Evolutionary conservation across 2,329 filamentous ascomycete genomes (phyloP), one percentile per base, ranked within the genome.

Genomic region (Emydomyces testavorans): DNA sequence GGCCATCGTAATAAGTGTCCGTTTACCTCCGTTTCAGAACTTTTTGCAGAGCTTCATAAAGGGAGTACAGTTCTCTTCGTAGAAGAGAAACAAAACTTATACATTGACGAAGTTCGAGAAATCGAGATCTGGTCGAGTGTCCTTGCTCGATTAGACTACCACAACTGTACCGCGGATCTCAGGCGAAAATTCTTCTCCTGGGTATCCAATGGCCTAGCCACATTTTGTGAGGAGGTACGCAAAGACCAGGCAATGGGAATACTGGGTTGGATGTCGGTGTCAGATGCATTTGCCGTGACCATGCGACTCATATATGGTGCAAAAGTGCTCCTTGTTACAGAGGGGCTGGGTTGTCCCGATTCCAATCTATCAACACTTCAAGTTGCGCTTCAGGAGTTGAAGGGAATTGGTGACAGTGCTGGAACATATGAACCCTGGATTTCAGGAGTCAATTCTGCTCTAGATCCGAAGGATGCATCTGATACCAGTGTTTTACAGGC

Each of bases 71-170:
- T 63, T 53, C 75, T 98, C 0, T 98, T 98, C 61, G 82, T 77
- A 0, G 75, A 87, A 48, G 92, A 98, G 65, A 89, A 93, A 62
- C 88, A 94, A 62, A 98, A 98, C 61, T 73, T 95, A n/a, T 96
- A 86, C 63, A 71, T 90, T 42, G 90, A 96, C 62, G 81, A 88
- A 56, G 77, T 86, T 4, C 73, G 80, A 40, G 89, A 95, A 62
- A 72, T 80, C 2, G 67, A 73, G 15, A 62, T 79, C n/a, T 95
- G 88, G 87, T 66, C 73, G 0, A 63, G 62, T 13, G 68, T 77
- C 2, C 66, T 84, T 24, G 52, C 56, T 4, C 51, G 55, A 0
- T 49, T 72, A 18, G 40, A 6, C 51, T 60, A 2, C 57, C 64
- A 3, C n/a, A 37, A 41, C 13, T 16, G 28, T 2, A 49, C 59